Base-by-base conservation (phyloP, 768 basidiomycete genomes). In the Tulasnella sp. region DNA sequence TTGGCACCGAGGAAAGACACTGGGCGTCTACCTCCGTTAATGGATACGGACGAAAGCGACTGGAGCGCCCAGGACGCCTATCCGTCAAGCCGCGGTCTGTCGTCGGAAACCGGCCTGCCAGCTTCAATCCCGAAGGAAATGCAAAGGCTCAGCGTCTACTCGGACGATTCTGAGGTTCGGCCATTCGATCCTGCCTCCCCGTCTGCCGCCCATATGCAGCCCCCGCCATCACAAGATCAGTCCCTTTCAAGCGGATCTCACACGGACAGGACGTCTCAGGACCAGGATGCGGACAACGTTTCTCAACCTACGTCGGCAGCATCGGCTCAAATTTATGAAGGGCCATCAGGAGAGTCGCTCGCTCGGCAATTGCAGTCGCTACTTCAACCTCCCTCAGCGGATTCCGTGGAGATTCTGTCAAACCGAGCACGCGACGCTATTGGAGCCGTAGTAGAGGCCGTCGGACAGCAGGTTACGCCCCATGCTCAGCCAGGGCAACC, bases 111-210 rank as follows among this genome's bases (percentile, higher is more conserved):
- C 42, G 74, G 37, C 5, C 42, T 72, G n/a, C 67, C 73, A 4
- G 51, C 61, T 20, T 67, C 61, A 23, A 67, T 67, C 15, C 57
- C 39, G 44, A 37, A 73, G 6, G 75, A 73, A 55, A 61, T 70
- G 23, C 71, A 74, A n/a, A 88, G 88, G 74, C 84, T 88, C 75
- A 93, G 93, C 82, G 88, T 91, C 42, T 90, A 91, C 82, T 94
- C 93, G 13, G 94, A 95, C 81, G 91, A 92, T 82, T 94, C 93
- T 13, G 92, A 92, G 73, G 85, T 92, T 46, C 88, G 90, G 40
- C 90, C 90, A 6, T 81, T 85, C 5, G 88, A 88, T 82, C 48
- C 67, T 37, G 46, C 61, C 29, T 78, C 78, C 32, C 74, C 78
- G 37, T 67, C 61, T 26, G 61, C 61, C 7, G 29, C 61, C 16